phyloP scores from a whole-genome alignment of 768 basidiomycete genomes.

The Russula compacta region DNA sequence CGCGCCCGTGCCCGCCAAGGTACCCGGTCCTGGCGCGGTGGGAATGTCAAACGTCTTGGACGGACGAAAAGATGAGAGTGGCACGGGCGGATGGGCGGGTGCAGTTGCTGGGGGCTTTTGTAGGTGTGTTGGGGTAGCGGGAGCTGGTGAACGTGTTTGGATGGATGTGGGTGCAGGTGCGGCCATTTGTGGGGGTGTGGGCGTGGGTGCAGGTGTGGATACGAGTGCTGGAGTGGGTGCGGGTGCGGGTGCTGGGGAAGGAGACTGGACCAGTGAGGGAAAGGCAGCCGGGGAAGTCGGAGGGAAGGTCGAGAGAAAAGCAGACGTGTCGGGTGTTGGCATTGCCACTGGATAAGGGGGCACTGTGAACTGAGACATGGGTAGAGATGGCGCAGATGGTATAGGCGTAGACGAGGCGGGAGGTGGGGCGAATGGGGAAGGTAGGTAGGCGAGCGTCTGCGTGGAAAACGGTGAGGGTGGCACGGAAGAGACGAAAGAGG shows the following conservation, averaged over 20 bases:
- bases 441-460: conserved; percentile 8
- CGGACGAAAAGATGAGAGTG: neutral
- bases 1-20: neutral
- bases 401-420: neutral
- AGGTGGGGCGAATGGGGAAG: conserved; percentile 12
- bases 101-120: neutral
- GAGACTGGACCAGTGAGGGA: neutral
- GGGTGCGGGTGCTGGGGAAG: neutral
- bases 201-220: neutral
- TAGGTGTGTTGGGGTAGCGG: neutral
- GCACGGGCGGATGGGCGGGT: neutral
- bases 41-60: conserved; percentile 20
- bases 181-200: neutral
- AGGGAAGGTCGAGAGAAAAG: conserved; percentile 3
- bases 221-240: neutral
- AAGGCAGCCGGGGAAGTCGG: neutral
- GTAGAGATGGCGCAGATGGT: neutral
- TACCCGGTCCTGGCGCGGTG: conserved; percentile 7
- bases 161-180: neutral
- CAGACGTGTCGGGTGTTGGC: neutral
- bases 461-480: neutral
- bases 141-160: neutral
- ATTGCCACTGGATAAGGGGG: neutral
- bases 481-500: conserved; percentile 6
- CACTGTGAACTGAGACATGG: conserved; percentile 1